phyloP scores from a whole-genome alignment of 768 basidiomycete species.

The Tulasnella sp. region DNA sequence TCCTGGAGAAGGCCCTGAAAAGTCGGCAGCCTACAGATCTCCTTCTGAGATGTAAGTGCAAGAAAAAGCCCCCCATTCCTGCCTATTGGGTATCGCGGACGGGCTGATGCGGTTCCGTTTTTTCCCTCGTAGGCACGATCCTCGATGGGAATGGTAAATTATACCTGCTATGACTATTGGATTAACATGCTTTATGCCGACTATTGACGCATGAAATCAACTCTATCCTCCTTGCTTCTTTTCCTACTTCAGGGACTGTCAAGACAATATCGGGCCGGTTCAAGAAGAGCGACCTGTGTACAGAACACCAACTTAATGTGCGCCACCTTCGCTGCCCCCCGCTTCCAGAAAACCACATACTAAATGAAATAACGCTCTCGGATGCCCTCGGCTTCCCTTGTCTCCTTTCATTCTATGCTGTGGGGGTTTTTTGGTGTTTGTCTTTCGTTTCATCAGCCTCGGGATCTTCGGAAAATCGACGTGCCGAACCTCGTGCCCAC shows the following conservation, averaged over 20 bases:
- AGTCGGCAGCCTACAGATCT: slow-evolving; percentile 81
- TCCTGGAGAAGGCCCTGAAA: slow-evolving; percentile 78
- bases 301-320: slow-evolving; percentile 83
- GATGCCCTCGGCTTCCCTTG: background rate
- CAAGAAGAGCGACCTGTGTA: slow-evolving; percentile 79
- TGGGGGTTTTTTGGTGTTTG: background rate
- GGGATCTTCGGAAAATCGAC: slow-evolving; percentile 95
- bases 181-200: too few relatives aligned
- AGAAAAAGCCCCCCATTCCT: too few relatives aligned
- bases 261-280: slow-evolving; percentile 83
- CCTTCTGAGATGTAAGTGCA: slow-evolving; percentile 79
- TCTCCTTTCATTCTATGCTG: too few relatives aligned
- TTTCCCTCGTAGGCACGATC: slow-evolving; percentile 52
- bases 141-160: slow-evolving; percentile 68
- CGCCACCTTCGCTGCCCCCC: slow-evolving; percentile 26
- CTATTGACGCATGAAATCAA: too few relatives aligned
- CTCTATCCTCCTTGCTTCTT: background rate
- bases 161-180: too few relatives aligned
- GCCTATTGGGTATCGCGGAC: slow-evolving; percentile 16
- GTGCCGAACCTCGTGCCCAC: slow-evolving; percentile 92
- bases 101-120: slow-evolving; percentile 19
- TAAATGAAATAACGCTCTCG: background rate
- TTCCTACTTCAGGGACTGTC: slow-evolving; percentile 49
- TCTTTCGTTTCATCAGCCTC: slow-evolving; percentile 43
- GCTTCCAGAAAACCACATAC: slow-evolving; percentile 18